Conservation (phyloP, 1,139 yeast species). For the Arxiozyma heterogenica region DNA sequence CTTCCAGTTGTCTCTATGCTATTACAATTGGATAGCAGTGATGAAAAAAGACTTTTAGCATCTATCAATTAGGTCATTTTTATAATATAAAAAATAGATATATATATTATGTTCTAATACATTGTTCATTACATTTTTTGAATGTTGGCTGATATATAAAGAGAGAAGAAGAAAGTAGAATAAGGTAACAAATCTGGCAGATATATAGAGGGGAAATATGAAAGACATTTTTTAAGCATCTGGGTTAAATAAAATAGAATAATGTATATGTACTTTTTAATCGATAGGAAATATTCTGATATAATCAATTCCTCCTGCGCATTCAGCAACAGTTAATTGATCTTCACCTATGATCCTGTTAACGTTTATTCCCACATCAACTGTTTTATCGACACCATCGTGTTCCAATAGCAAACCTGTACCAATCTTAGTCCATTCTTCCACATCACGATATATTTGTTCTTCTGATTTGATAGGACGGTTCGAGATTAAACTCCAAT, state of each 20-base stretch:
- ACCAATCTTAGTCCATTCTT: slow-evolving; percentile 38
- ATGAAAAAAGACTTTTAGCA: slow-evolving; percentile 57
- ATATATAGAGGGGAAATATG: too few relatives aligned
- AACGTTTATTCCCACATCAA: slow-evolving; percentile 56
- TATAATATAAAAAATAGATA: not conserved
- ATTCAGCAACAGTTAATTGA: slow-evolving; percentile 75
- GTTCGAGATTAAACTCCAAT: slow-evolving; percentile 62
- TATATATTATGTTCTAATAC: not conserved
- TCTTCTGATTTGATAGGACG: slow-evolving; percentile 36
- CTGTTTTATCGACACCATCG: slow-evolving; percentile 62
- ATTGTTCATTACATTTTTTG: not conserved
- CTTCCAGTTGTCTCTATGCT: slow-evolving; percentile 78
- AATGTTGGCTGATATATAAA: not conserved
- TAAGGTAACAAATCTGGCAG: not conserved
- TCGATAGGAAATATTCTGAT: slow-evolving; percentile 14
- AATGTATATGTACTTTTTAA: not conserved
- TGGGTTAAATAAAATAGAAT: not conserved
- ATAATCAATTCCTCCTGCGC: slow-evolving; percentile 54
- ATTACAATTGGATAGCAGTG: slow-evolving; percentile 56
- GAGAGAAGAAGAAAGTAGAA: too few relatives aligned
- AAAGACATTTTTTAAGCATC: too few relatives aligned
- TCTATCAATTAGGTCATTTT: slow-evolving; percentile 38
- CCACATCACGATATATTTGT: slow-evolving; percentile 48
- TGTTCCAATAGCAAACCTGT: slow-evolving; percentile 77
- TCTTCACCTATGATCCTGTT: slow-evolving; percentile 42